These are phyloP conservation scores for Heteromeles arbutifolia DNA, from an alignment of 306 rosid species.

Conservation along the genomic window DNA sequence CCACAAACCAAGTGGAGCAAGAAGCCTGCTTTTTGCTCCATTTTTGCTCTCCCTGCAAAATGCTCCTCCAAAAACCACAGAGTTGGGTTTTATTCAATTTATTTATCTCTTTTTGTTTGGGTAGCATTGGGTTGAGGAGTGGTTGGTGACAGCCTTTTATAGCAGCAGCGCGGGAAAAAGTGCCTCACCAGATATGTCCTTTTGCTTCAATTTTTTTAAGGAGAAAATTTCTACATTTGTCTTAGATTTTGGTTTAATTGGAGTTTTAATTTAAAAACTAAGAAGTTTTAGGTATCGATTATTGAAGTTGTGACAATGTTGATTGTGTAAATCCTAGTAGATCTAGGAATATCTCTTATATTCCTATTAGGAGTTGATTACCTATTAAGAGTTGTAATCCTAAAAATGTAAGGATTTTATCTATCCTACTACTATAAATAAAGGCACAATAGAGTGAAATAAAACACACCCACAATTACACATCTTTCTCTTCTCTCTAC, in stretches of 20 bases:
- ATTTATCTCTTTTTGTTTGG: not conserved
- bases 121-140: constrained; percentile 6
- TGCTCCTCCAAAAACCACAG: constrained; percentile 3
- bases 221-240: not conserved
- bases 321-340: too few species aligned
- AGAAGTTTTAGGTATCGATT: not conserved
- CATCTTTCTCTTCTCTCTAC: too few species aligned
- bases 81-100: not conserved
- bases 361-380: too few species aligned
- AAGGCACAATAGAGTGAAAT: too few species aligned
- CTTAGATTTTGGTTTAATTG: not conserved
- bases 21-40: constrained; percentile 40
- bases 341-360: too few species aligned
- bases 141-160: constrained; percentile 22
- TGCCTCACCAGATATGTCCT: not conserved
- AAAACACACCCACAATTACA: too few species aligned
- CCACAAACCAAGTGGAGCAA: constrained; percentile 36
- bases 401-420: too few species aligned
- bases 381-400: too few species aligned
- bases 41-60: constrained; percentile 28
- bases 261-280: not conserved
- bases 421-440: too few species aligned
- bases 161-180: constrained; percentile 35
- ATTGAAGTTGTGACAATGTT: not conserved
- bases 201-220: not conserved